Evolutionary conservation across 1,284 basidiomycete species (phyloP).

Genomic region (Tylopilus sp.): DNA sequence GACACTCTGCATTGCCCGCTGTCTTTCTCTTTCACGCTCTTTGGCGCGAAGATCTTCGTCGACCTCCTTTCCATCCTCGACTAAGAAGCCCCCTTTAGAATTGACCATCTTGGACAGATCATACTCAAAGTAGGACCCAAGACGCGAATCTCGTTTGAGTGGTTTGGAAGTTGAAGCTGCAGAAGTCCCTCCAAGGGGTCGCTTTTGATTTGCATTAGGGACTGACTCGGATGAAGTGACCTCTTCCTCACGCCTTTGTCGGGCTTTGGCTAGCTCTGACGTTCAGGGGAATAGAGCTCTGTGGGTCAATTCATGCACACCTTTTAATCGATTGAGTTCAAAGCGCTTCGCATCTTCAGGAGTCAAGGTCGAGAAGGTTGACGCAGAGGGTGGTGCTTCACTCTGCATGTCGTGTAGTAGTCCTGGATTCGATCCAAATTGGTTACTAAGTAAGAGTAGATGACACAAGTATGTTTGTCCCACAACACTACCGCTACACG

Average conservation of each 20-base stretch:
- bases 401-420: slow-evolving; percentile 25
- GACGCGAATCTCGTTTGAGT: slow-evolving; percentile 70
- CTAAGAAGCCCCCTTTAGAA: slow-evolving; percentile 89
- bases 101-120: slow-evolving; percentile 97
- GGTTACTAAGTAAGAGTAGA: background rate
- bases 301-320: slow-evolving; percentile 39
- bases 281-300: slow-evolving; percentile 22
- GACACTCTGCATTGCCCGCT: slow-evolving; percentile 68
- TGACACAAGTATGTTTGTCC: no score
- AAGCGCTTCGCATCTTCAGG: slow-evolving; percentile 49
- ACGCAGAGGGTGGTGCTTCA: slow-evolving; percentile 3
- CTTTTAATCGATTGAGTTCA: slow-evolving; percentile 59
- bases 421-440: no score
- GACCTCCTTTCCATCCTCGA: slow-evolving; percentile 81
- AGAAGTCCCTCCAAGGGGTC: slow-evolving; percentile 56
- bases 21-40: slow-evolving; percentile 78
- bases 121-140: slow-evolving; percentile 93
- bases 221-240: slow-evolving; percentile 55
- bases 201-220: slow-evolving; percentile 64
- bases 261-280: slow-evolving; percentile 57
- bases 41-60: slow-evolving; percentile 70
- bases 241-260: slow-evolving; percentile 63
- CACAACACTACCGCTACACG: no score
- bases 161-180: slow-evolving; percentile 62
- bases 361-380: slow-evolving; percentile 29